These are phyloP conservation scores for Cnidoscolus chayamansa DNA, from an alignment of 441 rosid genomes.

Conservation along the genomic window DNA sequence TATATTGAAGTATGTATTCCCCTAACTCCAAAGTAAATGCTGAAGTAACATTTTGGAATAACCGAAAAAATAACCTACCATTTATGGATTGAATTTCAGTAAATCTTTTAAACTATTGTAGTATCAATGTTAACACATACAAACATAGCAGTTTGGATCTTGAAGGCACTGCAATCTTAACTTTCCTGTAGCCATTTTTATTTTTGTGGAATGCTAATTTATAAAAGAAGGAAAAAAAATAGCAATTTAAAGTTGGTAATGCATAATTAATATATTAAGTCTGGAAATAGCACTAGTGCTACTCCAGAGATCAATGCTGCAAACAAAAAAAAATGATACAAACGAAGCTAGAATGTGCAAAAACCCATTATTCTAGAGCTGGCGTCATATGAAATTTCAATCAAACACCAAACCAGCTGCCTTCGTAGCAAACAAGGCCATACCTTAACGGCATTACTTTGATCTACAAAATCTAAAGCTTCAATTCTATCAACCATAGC, in stretches of 20 bases:
- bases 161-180: not conserved
- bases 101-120: not conserved
- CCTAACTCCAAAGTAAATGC: not conserved
- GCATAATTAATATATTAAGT: not conserved
- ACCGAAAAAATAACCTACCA: too few species aligned
- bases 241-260: not conserved
- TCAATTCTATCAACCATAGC: constrained; percentile 7
- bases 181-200: not conserved
- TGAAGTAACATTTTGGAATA: too few species aligned
- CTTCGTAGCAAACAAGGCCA: constrained; percentile 1
- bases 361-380: constrained; percentile 1
- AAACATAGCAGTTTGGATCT: not conserved
- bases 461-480: constrained; percentile 28
- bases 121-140: not conserved
- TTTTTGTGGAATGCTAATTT: not conserved
- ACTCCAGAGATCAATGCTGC: not conserved
- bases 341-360: not conserved
- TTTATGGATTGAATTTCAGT: not conserved
- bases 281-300: not conserved
- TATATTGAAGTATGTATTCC: not conserved
- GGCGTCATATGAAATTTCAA: not conserved
- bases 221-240: not conserved
- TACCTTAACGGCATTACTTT: constrained; percentile 15
- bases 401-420: not conserved
- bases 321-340: not conserved